Evolutionary conservation across 768 basidiomycete genomes (phyloP), one percentile per base, ranked within the genome.

Genomic region (Amanita exitialis): DNA sequence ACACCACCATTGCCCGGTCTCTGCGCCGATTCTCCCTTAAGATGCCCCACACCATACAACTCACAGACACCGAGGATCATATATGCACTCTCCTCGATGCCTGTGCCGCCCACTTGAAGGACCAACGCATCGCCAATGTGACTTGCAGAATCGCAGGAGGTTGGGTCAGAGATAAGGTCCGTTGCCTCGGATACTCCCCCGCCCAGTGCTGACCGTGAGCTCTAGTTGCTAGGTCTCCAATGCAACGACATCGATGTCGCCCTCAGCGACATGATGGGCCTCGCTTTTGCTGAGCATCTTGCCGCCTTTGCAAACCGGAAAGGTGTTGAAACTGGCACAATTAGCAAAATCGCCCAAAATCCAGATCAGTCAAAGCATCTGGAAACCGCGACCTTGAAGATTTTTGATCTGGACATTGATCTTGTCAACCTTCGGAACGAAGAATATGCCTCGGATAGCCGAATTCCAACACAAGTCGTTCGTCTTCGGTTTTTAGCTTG

Each of bases 351-450:
- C 53, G 90, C 89, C 52, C 82, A 83, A 54, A 98, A 98, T 62
- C 95, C 96, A 0, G 92, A 93, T 37, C 95, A 98, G 69, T 94
- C 90, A 28, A 99, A 99, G 63, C 96, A 99, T 67, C 76, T 99
- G 27, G 95, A 98, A 68, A 97, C 96, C 1, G 94, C 94, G 2
- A 84, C 84, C 37, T 83, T 91, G 35, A 81, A 78, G 38, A 68
- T 98, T 30, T 71, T 90, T 49, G 92, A 78, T 2, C 68, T 88
- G 42, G 90, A 93, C 52, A 72, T 98, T 43, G 96, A 99, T 64
- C 82, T 96, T 55, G 96, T 98, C 2, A 97, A 97, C 61, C 69
- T 98, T 50, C 72, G 96, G 55, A 89, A 84, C 55, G 96, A 99
- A 65, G 89, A 85, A 55, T 99, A 99, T 67, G 82, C 90, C 0